Percentiles rank a stretch among this genome's conserved stretches.
Conservation (phyloP, 2,329 filamentous ascomycete species). For the Scortechinia acanthostroma region DNA sequence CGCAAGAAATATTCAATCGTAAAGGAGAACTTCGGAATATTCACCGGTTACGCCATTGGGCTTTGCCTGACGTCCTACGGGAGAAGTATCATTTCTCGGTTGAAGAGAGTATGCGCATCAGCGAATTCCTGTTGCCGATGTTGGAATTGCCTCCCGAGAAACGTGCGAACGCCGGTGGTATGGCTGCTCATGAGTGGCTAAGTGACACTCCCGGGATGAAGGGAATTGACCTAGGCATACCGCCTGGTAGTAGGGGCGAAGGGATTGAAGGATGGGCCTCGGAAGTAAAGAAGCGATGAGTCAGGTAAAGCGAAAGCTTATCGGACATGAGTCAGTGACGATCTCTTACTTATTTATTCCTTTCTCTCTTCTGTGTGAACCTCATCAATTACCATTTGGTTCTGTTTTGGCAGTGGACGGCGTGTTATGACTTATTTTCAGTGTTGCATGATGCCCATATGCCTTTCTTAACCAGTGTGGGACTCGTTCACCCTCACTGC, state of each 20-base stretch:
- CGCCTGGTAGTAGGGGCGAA: constrained; percentile 77
- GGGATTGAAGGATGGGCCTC: constrained; percentile 90
- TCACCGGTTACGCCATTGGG: constrained; percentile 91
- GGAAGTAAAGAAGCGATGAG: constrained; percentile 77
- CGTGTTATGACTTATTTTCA: neutral
- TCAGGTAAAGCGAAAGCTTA: too few species aligned
- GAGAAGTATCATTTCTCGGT: constrained; percentile 93
- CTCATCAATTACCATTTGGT: neutral
- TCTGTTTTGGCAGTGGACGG: neutral
- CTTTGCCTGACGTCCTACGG: constrained; percentile 79
- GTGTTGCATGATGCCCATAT: neutral
- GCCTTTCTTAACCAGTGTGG: neutral
- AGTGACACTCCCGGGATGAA: constrained; percentile 86
- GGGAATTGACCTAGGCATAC: constrained; percentile 62
- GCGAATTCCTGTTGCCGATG: constrained; percentile 83
- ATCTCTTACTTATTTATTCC: neutral
- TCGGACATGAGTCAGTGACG: constrained; percentile 4
- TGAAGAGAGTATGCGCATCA: constrained; percentile 58
- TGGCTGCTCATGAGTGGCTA: constrained; percentile 79
- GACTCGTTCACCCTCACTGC: neutral
- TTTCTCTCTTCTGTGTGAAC: neutral
- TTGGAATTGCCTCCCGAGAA: constrained; percentile 81
- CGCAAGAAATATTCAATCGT: constrained; percentile 95
- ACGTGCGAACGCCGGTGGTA: constrained; percentile 89
- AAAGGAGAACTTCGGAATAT: constrained; percentile 97